Base-by-base conservation (phyloP, 129 eudicot genomes). In the Heracleum sosnowskyi region DNA sequence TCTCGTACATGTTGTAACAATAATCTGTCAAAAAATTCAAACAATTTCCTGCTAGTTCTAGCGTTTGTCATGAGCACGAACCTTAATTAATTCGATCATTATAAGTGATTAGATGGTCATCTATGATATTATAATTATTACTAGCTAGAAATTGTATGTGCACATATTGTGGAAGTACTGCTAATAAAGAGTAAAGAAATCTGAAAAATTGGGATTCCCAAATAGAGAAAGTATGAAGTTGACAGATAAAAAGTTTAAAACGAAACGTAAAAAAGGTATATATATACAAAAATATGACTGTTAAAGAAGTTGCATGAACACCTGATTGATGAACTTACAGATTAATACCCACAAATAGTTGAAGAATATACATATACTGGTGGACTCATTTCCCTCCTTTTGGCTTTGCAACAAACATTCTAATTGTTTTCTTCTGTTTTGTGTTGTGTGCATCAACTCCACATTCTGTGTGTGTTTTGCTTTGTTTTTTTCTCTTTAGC, bases 401-500 rank as follows among this genome's bases (percentile, higher is more conserved):
- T 28, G 72, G 72, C 72, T 66, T 66, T 29, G 72, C 40, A 28
- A 66, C 72, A 66, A 66, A 66, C 72, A 66, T 66, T 66, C 72
- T 15, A 29, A 28, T 66, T 66, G 72, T 66, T 66, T 66, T 33
- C 72, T 66, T 66, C 72, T 33, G 72, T 31, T 66, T 28, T 66
- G 72, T 66, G 72, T 66, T 33, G 39, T 33, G 39, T 31, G 72
- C 68, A 60, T 60, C 72, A 28, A 66, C 72, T 66, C 31, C 15
- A 31, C n/a, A n/a, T n/a, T 7, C 2, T 24, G 57, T 17, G 57
- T 49, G 18, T 15, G 22, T 24, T 7, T 57, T 57, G n/a, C n/a
- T 7, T 7, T 12, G 39, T 12, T 66, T 66, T 66, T 31, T 31
- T 66, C 22, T 66, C 0, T 5, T 66, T 31, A 66, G 2, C 20